Evolutionary conservation across 2,329 filamentous ascomycete genomes (phyloP).

Genomic region (Pochonia chlamydosporia): DNA sequence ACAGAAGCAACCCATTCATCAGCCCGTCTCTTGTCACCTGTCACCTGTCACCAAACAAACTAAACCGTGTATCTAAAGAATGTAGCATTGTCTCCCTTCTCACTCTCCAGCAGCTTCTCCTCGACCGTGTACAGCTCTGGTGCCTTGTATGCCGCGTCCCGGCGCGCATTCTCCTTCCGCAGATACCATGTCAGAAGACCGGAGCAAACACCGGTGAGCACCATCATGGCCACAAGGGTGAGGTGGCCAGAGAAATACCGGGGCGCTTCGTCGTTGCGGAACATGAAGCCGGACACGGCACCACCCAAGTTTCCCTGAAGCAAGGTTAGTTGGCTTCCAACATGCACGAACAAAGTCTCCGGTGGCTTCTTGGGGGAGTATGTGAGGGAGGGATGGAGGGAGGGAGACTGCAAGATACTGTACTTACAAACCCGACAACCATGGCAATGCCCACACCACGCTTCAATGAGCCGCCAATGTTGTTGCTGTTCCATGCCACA

Average conservation of each 20-base stretch:
- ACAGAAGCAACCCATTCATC: too few species aligned
- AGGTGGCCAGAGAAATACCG: slow-evolving; percentile 51
- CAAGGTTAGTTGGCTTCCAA: too few species aligned
- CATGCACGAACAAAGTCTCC: too few species aligned
- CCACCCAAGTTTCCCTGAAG: too few species aligned
- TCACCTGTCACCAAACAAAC: too few species aligned
- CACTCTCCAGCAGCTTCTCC: not conserved
- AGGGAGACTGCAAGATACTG: too few species aligned
- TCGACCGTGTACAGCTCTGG: not conserved
- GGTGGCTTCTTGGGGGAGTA: too few species aligned
- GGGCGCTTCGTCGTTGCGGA: slow-evolving; percentile 31
- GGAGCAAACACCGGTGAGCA: too few species aligned
- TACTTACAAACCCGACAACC: slow-evolving; percentile 7
- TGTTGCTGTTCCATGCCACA: slow-evolving; percentile 45
- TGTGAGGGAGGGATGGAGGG: too few species aligned
- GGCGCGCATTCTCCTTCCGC: too few species aligned
- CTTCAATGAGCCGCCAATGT: slow-evolving; percentile 42
- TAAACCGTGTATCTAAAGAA: not conserved
- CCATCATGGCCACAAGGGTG: slow-evolving; percentile 45
- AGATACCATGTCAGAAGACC: too few species aligned
- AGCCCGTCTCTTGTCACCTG: too few species aligned
- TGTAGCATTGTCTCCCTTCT: not conserved
- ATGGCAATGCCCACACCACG: slow-evolving; percentile 43
- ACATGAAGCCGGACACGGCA: slow-evolving; percentile 11
- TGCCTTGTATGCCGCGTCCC: slow-evolving; percentile 6